Base-by-base conservation (phyloP, 2,329 filamentous ascomycete species). In the Huntiella moniliformis region DNA sequence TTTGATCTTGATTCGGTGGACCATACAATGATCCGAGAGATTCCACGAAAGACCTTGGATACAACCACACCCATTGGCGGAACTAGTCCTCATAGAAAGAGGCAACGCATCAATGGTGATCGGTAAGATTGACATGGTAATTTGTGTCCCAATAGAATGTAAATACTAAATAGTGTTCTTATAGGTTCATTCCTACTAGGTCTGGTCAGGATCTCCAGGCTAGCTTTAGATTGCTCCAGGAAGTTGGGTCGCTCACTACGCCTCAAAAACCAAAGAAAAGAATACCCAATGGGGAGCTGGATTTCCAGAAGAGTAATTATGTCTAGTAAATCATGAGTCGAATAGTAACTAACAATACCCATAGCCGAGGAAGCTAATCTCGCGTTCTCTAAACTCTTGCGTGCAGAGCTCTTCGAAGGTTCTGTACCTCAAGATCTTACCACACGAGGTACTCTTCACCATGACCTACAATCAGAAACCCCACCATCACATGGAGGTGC, bases 171-270 rank as follows among this genome's bases (percentile, higher is more conserved):
- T 62, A 46, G 60, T 53, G 8, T 38, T 18, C 22, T 39, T 43
- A 48, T 58, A 93, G 91, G 56, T 98, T 98, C 59, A 96, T 98
- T 54, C 91, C 91, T 22, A 92, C 91, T 55, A 76, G 91, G 37
- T 80, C 87, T 52, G 91, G 88, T 4, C 86, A 94, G 61, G 91
- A 98, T 61, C 67, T 96, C 17, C 82, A 88, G 59, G 86, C 88
- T 45, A 92, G 86, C 61, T 96, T 91, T 63, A 94, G 79, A 58
- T 67, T 96, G 46, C 69, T 96, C 22, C 83, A 93, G 57, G 88
- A 95, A 51, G 86, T 94, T 59, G 86, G 82, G 35, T 95, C 88
- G 15, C 91, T 91, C 15, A 82, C 88, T 10, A 94, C 87, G 1
- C 85, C 88, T 1, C 88, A 86, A 3, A 83, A 79, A 58, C 74